phyloP scores from a whole-genome alignment of 2,329 filamentous ascomycete species.

The Beauveria pseudobassiana region DNA sequence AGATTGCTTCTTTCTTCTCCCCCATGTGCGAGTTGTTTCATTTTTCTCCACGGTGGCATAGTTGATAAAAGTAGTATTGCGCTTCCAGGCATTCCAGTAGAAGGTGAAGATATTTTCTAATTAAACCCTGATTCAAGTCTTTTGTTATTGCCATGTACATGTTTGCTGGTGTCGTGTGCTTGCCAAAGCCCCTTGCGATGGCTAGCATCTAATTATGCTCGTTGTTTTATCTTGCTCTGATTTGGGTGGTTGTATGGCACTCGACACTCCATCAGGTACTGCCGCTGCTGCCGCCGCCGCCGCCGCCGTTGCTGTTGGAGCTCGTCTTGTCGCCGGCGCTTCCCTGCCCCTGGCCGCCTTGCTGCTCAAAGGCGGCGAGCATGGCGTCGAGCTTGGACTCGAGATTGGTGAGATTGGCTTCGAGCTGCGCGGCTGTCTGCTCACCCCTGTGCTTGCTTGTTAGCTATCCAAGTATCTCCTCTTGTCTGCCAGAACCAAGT shows the following conservation, averaged over 20 bases:
- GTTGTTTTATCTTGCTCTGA: not conserved
- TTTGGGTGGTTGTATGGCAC: too few species aligned
- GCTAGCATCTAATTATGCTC: not conserved
- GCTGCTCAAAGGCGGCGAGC: conserved; percentile 38
- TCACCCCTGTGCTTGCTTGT: conserved; percentile 37
- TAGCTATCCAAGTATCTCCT: not conserved
- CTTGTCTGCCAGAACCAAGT: not conserved
- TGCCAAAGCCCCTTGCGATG: not conserved
- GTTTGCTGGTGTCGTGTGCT: not conserved
- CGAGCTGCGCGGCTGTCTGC: conserved; percentile 44
- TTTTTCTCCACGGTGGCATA: not conserved
- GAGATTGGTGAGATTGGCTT: conserved; percentile 43
- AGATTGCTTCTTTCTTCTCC: not conserved
- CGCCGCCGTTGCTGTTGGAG: not conserved
- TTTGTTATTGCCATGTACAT: not conserved
- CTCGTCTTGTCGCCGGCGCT: not conserved
- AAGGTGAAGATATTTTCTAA: not conserved
- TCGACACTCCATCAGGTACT: not conserved
- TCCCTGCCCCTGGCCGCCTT: not conserved
- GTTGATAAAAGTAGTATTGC: not conserved
- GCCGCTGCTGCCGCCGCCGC: not conserved
- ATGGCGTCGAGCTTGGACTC: conserved; percentile 50
- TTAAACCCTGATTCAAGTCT: not conserved
- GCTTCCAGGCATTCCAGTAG: not conserved
- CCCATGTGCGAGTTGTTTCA: not conserved